Evolutionary conservation across 768 basidiomycete genomes (phyloP), one percentile per base, ranked within the genome.

Genomic region (Leucocoprinus birnbaumii): DNA sequence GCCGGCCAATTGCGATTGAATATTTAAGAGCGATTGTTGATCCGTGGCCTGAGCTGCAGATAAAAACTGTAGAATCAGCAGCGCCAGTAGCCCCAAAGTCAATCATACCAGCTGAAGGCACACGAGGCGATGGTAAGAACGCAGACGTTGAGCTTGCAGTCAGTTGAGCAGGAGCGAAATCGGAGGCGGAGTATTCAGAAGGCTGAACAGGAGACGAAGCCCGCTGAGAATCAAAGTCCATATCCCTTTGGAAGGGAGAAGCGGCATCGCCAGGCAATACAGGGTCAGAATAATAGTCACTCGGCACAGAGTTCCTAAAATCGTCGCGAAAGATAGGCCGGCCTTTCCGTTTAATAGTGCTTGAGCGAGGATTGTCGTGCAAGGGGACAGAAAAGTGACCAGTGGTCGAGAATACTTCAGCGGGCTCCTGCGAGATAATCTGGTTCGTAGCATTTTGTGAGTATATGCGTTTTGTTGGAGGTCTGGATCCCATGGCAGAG

Each of bases 321-420:
- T 44, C 31, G 2, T 52, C 26, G 27, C 51, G 46, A 51, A 58
- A 40, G 46, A 60, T 56, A 2, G 56, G 58, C 22, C 53, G 24
- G 6, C 2, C 7, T 55, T 26, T 27, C 22, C 22, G 45, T 18
- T 35, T 14, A 9, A 40, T 6, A 34, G 22, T 4, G 25, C n/a
- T 19, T 26, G 19, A 10, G 16, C n/a, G 48, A 1, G 27, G 5
- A 11, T 24, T 6, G 3, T 25, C 35, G 6, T 13, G 16, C 19
- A 14, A 3, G 2, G 31, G 8, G 14, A 6, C 27, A 9, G 41
- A 49, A 8, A 31, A 40, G 14, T 47, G 25, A 13, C 53, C 53
- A 41, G 18, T 48, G 2, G 46, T 16, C 25, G 46, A 13, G 19
- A 31, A 35, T 44, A 35, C 21, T 10, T 16, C 13, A 6, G 26